Evolutionary conservation across 495 filamentous ascomycete genomes (phyloP).

Genomic region (Hyaloscypha variabilis): DNA sequence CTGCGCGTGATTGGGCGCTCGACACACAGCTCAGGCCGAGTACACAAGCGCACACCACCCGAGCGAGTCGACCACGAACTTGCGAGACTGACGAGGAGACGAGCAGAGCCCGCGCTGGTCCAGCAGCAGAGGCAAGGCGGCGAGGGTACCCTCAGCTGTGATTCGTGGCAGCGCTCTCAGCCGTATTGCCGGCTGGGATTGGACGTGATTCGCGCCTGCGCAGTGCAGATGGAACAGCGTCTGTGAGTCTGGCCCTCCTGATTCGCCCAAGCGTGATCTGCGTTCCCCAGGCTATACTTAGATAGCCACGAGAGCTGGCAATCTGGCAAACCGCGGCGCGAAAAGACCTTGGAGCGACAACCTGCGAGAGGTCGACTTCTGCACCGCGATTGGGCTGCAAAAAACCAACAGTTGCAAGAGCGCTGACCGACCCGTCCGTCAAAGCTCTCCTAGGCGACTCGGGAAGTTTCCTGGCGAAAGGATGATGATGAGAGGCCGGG

Average conservation of each 20-base stretch:
- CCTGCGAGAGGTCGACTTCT: not conserved
- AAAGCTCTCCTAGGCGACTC: not conserved
- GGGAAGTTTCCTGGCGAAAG: conserved; percentile 11
- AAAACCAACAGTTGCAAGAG: conserved; percentile 9
- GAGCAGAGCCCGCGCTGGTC: not conserved
- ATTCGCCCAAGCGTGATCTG: conserved; percentile 11
- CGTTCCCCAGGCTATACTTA: conserved; percentile 27
- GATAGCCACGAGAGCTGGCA: conserved; percentile 14
- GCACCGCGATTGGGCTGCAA: conserved; percentile 9
- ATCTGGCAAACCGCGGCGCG: conserved; percentile 19
- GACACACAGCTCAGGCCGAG: not conserved
- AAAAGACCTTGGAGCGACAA: not conserved
- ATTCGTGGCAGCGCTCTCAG: not conserved
- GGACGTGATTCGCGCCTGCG: conserved; percentile 28
- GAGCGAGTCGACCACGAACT: too few species aligned
- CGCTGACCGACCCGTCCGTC: not conserved
- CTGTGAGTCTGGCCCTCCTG: conserved; percentile 1
- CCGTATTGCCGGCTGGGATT: conserved; percentile 15
- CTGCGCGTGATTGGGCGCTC: conserved; percentile 1
- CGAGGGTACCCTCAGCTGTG: conserved; percentile 2
- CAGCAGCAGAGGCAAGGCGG: conserved; percentile 4
- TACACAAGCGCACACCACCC: not conserved
- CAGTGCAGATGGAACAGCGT: conserved; percentile 24
- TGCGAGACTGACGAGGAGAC: not conserved
- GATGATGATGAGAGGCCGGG: conserved; percentile 12